phyloP scores from a whole-genome alignment of 495 filamentous ascomycete genomes.

The Friedmanniomyces simplex region DNA sequence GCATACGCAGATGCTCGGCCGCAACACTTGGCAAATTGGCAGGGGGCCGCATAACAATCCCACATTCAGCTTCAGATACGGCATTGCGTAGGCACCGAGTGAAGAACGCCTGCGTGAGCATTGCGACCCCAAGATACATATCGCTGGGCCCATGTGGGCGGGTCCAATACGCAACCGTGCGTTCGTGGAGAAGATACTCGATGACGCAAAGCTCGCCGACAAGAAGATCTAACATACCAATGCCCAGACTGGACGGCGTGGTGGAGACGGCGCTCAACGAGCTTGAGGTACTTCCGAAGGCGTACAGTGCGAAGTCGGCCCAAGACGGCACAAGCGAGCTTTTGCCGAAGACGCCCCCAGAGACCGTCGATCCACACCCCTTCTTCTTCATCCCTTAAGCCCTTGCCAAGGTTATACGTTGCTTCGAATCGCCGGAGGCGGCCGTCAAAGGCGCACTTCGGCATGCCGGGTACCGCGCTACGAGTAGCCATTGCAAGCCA shows the following conservation, averaged over 20 bases:
- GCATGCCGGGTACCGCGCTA: slow-evolving; percentile 67
- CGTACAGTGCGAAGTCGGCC: slow-evolving; percentile 7
- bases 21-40: slow-evolving; percentile 49
- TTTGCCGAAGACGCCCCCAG: slow-evolving; percentile 30
- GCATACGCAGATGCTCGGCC: slow-evolving; percentile 63
- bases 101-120: slow-evolving; percentile 56
- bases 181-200: slow-evolving; percentile 69
- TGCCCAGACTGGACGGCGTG: slow-evolving; percentile 79
- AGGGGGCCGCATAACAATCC: slow-evolving; percentile 64
- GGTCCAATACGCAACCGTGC: slow-evolving; percentile 74
- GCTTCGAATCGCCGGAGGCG: slow-evolving; percentile 60
- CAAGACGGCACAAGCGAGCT: slow-evolving; percentile 22
- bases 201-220: slow-evolving; percentile 50
- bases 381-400: slow-evolving; percentile 75
- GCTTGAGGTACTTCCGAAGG: slow-evolving; percentile 24
- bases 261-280: slow-evolving; percentile 79
- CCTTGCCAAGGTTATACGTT: slow-evolving; percentile 67
- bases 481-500: slow-evolving; percentile 73
- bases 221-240: slow-evolving; percentile 63
- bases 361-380: slow-evolving; percentile 55
- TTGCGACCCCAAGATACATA: slow-evolving; percentile 70
- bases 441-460: slow-evolving; percentile 69
- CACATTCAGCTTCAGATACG: slow-evolving; percentile 63
- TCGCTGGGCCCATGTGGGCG: slow-evolving; percentile 89
- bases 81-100: slow-evolving; percentile 56